phyloP scores from a whole-genome alignment of 225 moss, liverwort and hornwort species.

The Ulota crispa region DNA sequence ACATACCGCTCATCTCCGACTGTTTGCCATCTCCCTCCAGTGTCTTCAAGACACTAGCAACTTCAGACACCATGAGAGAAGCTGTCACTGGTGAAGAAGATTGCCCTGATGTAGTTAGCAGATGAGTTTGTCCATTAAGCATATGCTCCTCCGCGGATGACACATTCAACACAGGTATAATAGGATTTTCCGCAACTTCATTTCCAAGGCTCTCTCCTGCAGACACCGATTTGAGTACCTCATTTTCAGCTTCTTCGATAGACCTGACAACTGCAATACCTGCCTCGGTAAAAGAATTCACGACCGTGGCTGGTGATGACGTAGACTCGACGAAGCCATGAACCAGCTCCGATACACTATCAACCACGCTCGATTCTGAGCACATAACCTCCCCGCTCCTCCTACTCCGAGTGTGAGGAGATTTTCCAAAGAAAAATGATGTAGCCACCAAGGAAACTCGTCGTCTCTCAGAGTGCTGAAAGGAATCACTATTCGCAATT shows the following conservation, averaged over 20 bases:
- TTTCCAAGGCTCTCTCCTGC: constrained; percentile 26
- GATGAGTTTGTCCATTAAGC: constrained; percentile 19
- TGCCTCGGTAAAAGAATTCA: constrained; percentile 43
- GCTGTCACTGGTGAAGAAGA: constrained; percentile 42
- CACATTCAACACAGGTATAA: constrained; percentile 21
- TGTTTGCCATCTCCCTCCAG: constrained; percentile 23
- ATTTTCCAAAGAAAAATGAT: constrained; percentile 6
- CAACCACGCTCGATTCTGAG: constrained; percentile 39
- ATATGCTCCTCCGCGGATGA: constrained; percentile 19
- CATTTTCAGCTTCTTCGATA: constrained; percentile 60
- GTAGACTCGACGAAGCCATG: constrained; percentile 21
- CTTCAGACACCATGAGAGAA: constrained; percentile 45
- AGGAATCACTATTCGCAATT: neutral
- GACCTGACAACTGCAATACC: constrained; percentile 57
- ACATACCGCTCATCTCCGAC: neutral
- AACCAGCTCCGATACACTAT: constrained; percentile 27
- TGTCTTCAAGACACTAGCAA: constrained; percentile 41
- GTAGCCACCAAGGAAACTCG: constrained; percentile 12
- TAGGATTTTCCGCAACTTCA: constrained; percentile 15
- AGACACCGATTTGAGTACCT: constrained; percentile 46
- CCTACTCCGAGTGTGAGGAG: neutral
- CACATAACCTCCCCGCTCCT: constrained; percentile 31
- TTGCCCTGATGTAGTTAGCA: constrained; percentile 27
- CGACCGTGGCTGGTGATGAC: constrained; percentile 8
- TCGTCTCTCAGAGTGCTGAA: neutral